Evolutionary conservation across 495 filamentous ascomycete species (phyloP).

Genomic region (Choiromyces venosus): DNA sequence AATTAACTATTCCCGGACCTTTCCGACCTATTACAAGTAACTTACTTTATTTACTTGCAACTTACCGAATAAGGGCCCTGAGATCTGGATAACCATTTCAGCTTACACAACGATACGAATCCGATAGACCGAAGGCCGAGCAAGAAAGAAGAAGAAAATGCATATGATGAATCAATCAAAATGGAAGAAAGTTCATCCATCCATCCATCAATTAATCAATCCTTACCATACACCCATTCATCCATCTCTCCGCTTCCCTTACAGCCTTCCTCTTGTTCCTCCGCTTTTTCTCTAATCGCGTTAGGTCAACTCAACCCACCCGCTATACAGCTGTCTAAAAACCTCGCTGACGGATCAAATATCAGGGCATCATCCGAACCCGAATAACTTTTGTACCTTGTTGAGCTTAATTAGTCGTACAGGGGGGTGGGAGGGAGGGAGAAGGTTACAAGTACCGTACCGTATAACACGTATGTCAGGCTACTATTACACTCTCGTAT

Average conservation of each 20-base stretch:
- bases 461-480: not conserved
- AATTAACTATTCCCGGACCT: conserved; percentile 1
- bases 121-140: not conserved
- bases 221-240: not conserved
- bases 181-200: not conserved
- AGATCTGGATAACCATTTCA: not conserved
- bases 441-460: not conserved
- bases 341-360: not conserved
- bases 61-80: not conserved
- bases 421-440: not conserved
- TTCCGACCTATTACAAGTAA: not conserved
- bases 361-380: not conserved
- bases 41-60: not conserved
- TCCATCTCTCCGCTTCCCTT: not conserved
- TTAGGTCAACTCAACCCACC: too few species aligned
- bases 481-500: not conserved
- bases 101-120: not conserved
- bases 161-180: not conserved
- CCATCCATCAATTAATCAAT: not conserved
- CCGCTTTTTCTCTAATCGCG: too few species aligned
- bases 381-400: not conserved
- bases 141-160: too few species aligned
- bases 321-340: not conserved
- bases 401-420: not conserved
- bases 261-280: too few species aligned